These are phyloP conservation scores for Myochromella boudieri DNA, from an alignment of 768 basidiomycete genomes.

Conservation along the genomic window DNA sequence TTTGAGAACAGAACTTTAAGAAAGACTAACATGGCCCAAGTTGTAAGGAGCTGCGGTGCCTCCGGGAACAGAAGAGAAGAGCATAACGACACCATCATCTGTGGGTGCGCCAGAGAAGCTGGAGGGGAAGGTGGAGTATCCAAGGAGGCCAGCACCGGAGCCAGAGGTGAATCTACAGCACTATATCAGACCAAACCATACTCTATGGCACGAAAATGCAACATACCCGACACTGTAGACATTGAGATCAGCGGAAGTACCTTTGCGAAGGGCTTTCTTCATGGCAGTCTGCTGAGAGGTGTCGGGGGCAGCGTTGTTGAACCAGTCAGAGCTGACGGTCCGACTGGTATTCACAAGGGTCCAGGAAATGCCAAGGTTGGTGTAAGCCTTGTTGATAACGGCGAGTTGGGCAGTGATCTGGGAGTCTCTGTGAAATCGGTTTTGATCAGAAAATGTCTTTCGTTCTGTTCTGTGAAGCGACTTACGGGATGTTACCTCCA, in stretches of 20 bases:
- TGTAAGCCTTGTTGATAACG: slow-evolving; percentile 43
- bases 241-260: slow-evolving; percentile 41
- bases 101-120: slow-evolving; percentile 35
- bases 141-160: slow-evolving; percentile 43
- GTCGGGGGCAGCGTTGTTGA: slow-evolving; percentile 38
- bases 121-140: slow-evolving; percentile 54
- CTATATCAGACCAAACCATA: neutral
- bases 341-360: slow-evolving; percentile 40
- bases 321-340: slow-evolving; percentile 48
- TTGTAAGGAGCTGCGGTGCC: slow-evolving; percentile 44
- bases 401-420: slow-evolving; percentile 36
- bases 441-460: slow-evolving; percentile 4
- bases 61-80: slow-evolving; percentile 41
- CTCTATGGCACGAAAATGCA: neutral
- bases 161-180: slow-evolving; percentile 36
- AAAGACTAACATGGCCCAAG: slow-evolving; percentile 32
- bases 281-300: slow-evolving; percentile 41
- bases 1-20: neutral
- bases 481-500: slow-evolving; percentile 45
- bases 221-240: slow-evolving; percentile 51
- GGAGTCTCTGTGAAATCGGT: slow-evolving; percentile 28
- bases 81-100: slow-evolving; percentile 51
- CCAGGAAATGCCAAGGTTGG: slow-evolving; percentile 35
- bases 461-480: neutral
- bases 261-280: slow-evolving; percentile 45